A percentile compares a stretch with the other conserved stretches of the same genome.
Conservation (phyloP, 2,329 filamentous ascomycete species). For the Curvularia hawaiiensis region DNA sequence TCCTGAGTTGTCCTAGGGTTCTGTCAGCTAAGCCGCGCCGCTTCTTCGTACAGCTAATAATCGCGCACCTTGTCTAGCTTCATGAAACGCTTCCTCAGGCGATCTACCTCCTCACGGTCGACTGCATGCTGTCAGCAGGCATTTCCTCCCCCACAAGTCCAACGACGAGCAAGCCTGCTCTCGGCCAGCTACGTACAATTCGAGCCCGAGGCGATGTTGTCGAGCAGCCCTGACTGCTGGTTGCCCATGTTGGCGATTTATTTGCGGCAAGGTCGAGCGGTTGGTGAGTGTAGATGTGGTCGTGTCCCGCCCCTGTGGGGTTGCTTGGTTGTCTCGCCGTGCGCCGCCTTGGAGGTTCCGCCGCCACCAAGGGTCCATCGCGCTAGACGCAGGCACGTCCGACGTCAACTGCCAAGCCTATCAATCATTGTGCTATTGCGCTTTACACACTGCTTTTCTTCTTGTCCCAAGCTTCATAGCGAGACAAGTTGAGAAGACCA, state of each 20-base stretch:
- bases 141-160: conserved; percentile 24
- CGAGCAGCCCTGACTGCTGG: conserved; percentile 73
- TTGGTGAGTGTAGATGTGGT: conserved; percentile 22
- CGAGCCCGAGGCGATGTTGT: conserved; percentile 93
- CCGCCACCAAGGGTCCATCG: conserved; percentile 22
- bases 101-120: conserved; percentile 95
- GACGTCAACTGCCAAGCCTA: conserved; percentile 35
- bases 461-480: neutral
- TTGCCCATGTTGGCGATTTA: conserved; percentile 54
- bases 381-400: conserved; percentile 23
- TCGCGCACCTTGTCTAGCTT: conserved; percentile 89
- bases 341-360: conserved; percentile 24
- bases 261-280: conserved; percentile 17
- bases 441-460: conserved; percentile 6
- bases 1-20: conserved; percentile 84
- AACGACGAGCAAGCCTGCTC: conserved; percentile 25
- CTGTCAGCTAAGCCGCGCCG: neutral
- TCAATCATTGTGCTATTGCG: conserved; percentile 19
- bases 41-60: neutral
- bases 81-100: conserved; percentile 97
- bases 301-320: conserved; percentile 27
- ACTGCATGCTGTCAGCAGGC: conserved; percentile 61
- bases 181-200: conserved; percentile 72
- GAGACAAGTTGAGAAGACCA: conserved; percentile 35
- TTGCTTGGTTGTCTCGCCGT: conserved; percentile 5